phyloP scores from a whole-genome alignment of 1,284 basidiomycete species.

The Cryptococcus hybrid region DNA sequence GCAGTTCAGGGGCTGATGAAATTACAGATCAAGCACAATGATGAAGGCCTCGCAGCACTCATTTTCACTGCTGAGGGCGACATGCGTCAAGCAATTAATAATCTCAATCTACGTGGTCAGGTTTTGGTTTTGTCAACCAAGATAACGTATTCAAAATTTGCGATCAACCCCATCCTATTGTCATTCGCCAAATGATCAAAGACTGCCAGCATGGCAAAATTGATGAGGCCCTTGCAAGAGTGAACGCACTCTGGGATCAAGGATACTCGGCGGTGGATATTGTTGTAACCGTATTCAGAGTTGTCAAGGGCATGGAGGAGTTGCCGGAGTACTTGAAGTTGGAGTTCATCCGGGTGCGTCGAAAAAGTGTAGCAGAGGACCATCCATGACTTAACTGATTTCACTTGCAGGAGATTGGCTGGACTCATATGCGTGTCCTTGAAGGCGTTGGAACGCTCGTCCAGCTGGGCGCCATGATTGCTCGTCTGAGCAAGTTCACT shows the following conservation, averaged over 20 bases:
- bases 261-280: conserved; percentile 98
- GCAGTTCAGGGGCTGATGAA: neutral
- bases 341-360: conserved; percentile 86
- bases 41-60: conserved; percentile 91
- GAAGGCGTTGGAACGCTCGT: conserved; percentile 96
- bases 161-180: conserved; percentile 95
- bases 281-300: conserved; percentile 91
- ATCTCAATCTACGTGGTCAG: conserved; percentile 96
- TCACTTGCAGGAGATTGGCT: conserved; percentile 84
- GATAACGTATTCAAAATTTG: conserved; percentile 99
- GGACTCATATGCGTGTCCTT: conserved; percentile 97
- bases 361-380: neutral
- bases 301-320: conserved; percentile 93
- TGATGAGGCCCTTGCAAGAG: conserved; percentile 75
- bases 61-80: conserved; percentile 99
- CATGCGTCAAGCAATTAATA: conserved; percentile 99
- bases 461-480: conserved; percentile 85
- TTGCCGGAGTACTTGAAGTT: conserved; percentile 88
- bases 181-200: conserved; percentile 77
- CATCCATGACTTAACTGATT: neutral
- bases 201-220: conserved; percentile 82
- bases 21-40: conserved; percentile 73
- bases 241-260: conserved; percentile 88
- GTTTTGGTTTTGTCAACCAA: conserved; percentile 95
- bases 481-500: conserved; percentile 68